Evolutionary conservation across 805 yeast species (phyloP).

Genomic region (Cyberlindnera euphorbiiphila): DNA sequence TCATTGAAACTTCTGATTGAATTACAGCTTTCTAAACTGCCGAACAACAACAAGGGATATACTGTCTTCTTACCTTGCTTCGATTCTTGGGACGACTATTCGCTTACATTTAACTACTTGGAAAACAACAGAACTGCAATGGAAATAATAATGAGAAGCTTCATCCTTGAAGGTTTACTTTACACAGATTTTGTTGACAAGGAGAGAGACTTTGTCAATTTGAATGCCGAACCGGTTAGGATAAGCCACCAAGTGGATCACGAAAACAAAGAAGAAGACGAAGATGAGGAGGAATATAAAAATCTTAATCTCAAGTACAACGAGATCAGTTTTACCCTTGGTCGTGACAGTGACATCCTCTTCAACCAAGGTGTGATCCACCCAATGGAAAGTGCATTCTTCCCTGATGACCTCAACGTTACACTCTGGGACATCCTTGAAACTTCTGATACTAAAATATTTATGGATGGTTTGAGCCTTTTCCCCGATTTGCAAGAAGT

Average conservation of each 20-base stretch:
- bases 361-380: slow-evolving; percentile 86
- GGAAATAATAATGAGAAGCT: slow-evolving; percentile 48
- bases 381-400: slow-evolving; percentile 49
- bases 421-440: slow-evolving; percentile 51
- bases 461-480: slow-evolving; percentile 42
- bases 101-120: slow-evolving; percentile 57
- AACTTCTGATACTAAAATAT: slow-evolving; percentile 46
- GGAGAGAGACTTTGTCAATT: slow-evolving; percentile 27
- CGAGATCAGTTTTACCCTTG: slow-evolving; percentile 21
- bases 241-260: too few relatives aligned
- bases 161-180: slow-evolving; percentile 57
- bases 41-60: slow-evolving; percentile 58
- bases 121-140: slow-evolving; percentile 48
- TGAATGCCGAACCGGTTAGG: slow-evolving; percentile 26
- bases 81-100: slow-evolving; percentile 62
- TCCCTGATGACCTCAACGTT: slow-evolving; percentile 57
- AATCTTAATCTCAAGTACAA: slow-evolving; percentile 28
- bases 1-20: slow-evolving; percentile 56
- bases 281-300: slow-evolving; percentile 23
- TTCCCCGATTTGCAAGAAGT: slow-evolving; percentile 42
- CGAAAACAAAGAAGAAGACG: too few relatives aligned
- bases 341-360: slow-evolving; percentile 55
- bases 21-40: slow-evolving; percentile 48
- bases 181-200: slow-evolving; percentile 55
- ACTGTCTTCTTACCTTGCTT: slow-evolving; percentile 77